Base-by-base conservation (phyloP, 495 filamentous ascomycete genomes). In the Neurospora sp. region DNA sequence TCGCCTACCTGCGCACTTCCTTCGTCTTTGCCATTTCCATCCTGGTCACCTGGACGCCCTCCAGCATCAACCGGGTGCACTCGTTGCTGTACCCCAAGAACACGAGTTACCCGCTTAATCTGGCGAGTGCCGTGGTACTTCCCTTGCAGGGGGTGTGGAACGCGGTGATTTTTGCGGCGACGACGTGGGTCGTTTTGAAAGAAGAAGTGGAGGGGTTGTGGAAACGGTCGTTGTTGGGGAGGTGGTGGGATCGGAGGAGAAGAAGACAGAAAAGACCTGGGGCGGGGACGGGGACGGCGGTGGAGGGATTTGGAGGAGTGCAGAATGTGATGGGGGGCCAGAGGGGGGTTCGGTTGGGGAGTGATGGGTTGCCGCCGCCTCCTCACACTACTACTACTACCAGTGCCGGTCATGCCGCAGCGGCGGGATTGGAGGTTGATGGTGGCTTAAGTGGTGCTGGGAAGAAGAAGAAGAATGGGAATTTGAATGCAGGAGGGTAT, bases 91-190 rank as follows among this genome's bases (percentile, higher is more conserved):
- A 89, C 74, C 90, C 91, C 0, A 76, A 84, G 12, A 72, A 82
- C 4, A 83, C 87, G 40, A 87, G 83, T 73, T 97, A 91, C 77
- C 84, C 81, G 5, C 85, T 96, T 22, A 92, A 93, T 76, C 86
- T 93, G 42, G 85, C 87, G 4, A 89, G 90, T 14, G 88, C 90
- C 2, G 83, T 94, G 40, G 92, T 96, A 0, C 83, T 96, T n/a
- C 93, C 93, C 0, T 80, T 94, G 0, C 93, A 96, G 77, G 93
- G 93, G 12, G 89, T 95, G 71, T 94, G 92, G 91, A 97, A 96
- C 76, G 88, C 89, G 31, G 80, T 94, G 27, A 93, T 96, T 65
- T 96, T 94, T 79, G 83, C 90, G 59, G 87, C 87, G 6, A 92
- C 92, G 2, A 86, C 78, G 39, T 83, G 81, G 84, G 20, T 27